phyloP scores from a whole-genome alignment of 441 rosid genomes.

The Gossypium aridum region DNA sequence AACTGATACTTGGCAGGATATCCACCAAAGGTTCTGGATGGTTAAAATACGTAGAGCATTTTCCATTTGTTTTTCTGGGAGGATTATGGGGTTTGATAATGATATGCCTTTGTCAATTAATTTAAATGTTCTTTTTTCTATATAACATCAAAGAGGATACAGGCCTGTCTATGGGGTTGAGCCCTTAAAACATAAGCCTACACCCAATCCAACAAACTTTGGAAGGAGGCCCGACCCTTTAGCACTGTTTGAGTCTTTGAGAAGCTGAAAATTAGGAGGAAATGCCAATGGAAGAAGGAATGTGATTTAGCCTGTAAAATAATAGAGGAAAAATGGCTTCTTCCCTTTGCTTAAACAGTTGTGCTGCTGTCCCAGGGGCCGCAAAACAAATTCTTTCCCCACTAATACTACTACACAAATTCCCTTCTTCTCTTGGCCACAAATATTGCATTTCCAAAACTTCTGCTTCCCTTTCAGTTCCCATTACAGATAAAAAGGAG shows the following conservation, averaged over 20 bases:
- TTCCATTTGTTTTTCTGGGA: neutral
- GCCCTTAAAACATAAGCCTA: neutral
- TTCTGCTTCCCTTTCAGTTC: conserved; percentile 14
- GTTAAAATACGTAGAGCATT: neutral
- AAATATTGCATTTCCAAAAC: neutral
- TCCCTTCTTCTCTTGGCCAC: conserved; percentile 15
- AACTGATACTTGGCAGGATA: neutral
- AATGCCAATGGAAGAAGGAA: neutral
- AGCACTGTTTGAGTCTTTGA: neutral
- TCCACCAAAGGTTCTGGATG: neutral
- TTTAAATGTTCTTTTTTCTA: no score
- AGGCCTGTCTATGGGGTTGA: neutral
- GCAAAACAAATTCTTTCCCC: conserved; percentile 30
- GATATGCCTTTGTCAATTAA: no score
- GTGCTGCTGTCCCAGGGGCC: conserved; percentile 25
- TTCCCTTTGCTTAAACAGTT: conserved; percentile 14
- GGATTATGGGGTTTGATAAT: no score
- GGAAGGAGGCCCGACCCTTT: neutral
- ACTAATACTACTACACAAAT: conserved; percentile 7
- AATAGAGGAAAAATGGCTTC: conserved; percentile 12
- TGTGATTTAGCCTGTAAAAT: neutral
- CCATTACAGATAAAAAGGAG: conserved; percentile 20
- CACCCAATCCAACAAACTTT: neutral
- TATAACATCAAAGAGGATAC: neutral
- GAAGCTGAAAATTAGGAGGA: neutral